These are phyloP conservation scores for Seminavis robusta DNA, from an alignment of 108 stramenopile species.

Conservation along the genomic window DNA sequence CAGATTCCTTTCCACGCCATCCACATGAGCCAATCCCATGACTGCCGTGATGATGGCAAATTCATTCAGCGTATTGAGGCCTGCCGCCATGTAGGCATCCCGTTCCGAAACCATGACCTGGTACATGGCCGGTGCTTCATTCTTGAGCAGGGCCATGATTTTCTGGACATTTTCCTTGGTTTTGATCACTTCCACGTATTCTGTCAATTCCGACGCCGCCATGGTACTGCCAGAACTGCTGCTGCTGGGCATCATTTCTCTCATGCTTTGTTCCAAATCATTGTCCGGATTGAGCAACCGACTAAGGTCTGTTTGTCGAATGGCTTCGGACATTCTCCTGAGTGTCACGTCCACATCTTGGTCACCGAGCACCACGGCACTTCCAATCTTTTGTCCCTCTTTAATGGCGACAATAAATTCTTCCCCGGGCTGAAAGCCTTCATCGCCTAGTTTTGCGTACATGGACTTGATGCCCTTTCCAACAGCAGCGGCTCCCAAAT, in stretches of 20 bases:
- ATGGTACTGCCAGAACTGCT: conserved; percentile 7
- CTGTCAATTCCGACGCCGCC: conserved; percentile 28
- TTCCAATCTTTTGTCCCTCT: conserved; percentile 51
- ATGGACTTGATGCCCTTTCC: conserved; percentile 56
- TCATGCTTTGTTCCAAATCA: conserved; percentile 42
- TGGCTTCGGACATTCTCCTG: conserved; percentile 51
- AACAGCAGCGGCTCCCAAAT: conserved; percentile 20
- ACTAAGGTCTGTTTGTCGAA: conserved; percentile 57
- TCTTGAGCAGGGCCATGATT: conserved; percentile 51
- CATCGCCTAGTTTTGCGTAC: conserved; percentile 59
- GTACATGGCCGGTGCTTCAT: conserved; percentile 60
- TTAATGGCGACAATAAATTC: conserved; percentile 69
- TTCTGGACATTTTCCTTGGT: conserved; percentile 47
- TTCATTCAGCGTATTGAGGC: conserved; percentile 46
- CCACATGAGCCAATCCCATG: conserved; percentile 70
- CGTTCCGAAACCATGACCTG: conserved; percentile 70
- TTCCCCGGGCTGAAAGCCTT: conserved; percentile 66
- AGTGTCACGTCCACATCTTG: conserved; percentile 73
- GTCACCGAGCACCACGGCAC: conserved; percentile 77
- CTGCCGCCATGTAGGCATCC: conserved; percentile 78
- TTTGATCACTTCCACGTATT: conserved; percentile 63
- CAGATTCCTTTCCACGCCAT: conserved; percentile 66
- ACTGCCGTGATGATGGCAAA: conserved; percentile 63
- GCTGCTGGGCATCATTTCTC: conserved; percentile 24
- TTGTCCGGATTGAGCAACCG: conserved; percentile 41